Percentiles rank a stretch among this genome's conserved stretches.
Conservation (phyloP, 1,139 yeast genomes). For the Arxiozyma slooffiae region DNA sequence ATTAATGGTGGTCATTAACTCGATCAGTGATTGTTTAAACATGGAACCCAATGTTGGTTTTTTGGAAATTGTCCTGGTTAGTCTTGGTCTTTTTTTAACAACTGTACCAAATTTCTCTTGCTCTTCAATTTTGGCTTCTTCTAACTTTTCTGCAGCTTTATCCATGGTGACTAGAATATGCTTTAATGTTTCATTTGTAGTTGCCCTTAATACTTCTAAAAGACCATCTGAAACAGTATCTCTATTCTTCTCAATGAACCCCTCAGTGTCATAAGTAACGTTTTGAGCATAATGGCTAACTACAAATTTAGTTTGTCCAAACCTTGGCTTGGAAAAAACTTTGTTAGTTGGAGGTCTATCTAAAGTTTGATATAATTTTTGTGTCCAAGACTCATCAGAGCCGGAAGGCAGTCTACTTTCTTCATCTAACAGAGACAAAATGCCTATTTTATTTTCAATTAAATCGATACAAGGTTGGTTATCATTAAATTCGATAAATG, state of each 20-base stretch:
- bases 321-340: slow-evolving; percentile 88
- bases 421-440: slow-evolving; percentile 83
- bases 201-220: slow-evolving; percentile 67
- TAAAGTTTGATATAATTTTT: slow-evolving; percentile 80
- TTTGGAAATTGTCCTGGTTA: slow-evolving; percentile 42
- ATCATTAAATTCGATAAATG: slow-evolving; percentile 91
- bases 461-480: slow-evolving; percentile 95
- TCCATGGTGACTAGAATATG: slow-evolving; percentile 60
- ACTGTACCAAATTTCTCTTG: slow-evolving; percentile 23
- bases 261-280: slow-evolving; percentile 87
- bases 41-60: slow-evolving; percentile 95
- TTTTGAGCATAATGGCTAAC: slow-evolving; percentile 95
- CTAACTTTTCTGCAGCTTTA: slow-evolving; percentile 43
- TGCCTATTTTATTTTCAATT: slow-evolving; percentile 86
- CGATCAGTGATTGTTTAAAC: slow-evolving; percentile 87
- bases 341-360: slow-evolving; percentile 70
- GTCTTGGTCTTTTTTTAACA: slow-evolving; percentile 35
- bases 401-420: slow-evolving; percentile 95
- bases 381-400: slow-evolving; percentile 86
- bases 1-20: slow-evolving; percentile 86
- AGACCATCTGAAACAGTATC: slow-evolving; percentile 98
- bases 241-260: slow-evolving; percentile 94
- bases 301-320: slow-evolving; percentile 86
- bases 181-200: slow-evolving; percentile 57
- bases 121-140: slow-evolving; percentile 36